phyloP scores from a whole-genome alignment of 1,139 yeast genomes.

The Candida dubliniensis region DNA sequence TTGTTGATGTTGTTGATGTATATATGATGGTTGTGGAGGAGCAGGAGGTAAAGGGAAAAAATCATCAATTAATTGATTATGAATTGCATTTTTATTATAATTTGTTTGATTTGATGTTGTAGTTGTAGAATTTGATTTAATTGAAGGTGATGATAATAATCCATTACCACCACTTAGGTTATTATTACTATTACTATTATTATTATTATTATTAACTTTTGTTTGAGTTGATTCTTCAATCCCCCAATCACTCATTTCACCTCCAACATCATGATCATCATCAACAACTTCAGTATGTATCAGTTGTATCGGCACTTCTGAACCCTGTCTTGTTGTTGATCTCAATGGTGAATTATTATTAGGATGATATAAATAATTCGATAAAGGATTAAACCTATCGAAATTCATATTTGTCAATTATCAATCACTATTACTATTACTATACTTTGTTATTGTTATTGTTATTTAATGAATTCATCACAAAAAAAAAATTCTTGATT shows the following conservation, averaged over 20 bases:
- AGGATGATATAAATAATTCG: constrained; percentile 10
- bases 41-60: constrained; percentile 7
- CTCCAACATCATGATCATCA: neutral
- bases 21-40: constrained; percentile 8
- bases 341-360: neutral
- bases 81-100: too few species aligned
- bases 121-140: constrained; percentile 16
- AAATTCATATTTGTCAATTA: constrained; percentile 29
- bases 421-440: too few species aligned
- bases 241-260: constrained; percentile 43
- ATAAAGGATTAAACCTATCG: constrained; percentile 31
- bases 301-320: too few species aligned
- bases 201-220: neutral
- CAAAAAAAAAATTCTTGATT: too few species aligned
- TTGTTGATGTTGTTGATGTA: neutral
- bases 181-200: constrained; percentile 6
- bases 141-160: constrained; percentile 17
- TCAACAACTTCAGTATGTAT: neutral
- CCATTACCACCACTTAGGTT: constrained; percentile 1
- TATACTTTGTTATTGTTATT: neutral
- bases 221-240: constrained; percentile 29
- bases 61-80: neutral
- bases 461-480: neutral
- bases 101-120: constrained; percentile 3
- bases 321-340: neutral